These are phyloP conservation scores for Hypoxylon fragiforme DNA, from an alignment of 495 filamentous ascomycete species.

Conservation along the genomic window DNA sequence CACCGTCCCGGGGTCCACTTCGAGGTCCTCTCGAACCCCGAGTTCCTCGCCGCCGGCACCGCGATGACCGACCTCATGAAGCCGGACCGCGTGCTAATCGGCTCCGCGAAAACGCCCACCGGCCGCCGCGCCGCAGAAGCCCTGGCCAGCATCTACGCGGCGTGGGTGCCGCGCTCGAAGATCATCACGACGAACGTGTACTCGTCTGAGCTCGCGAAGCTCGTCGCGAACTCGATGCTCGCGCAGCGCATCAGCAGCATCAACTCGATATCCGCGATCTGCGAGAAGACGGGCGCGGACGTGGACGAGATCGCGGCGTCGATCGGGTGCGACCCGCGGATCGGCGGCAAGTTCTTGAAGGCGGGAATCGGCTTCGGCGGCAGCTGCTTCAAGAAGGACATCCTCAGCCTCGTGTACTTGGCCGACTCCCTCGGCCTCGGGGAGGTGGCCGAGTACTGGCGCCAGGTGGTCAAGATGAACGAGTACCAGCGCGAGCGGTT, in stretches of 20 bases:
- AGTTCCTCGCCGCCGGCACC: conserved; percentile 80
- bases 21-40: conserved; percentile 81
- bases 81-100: conserved; percentile 81
- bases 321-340: conserved; percentile 71
- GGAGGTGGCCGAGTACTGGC: conserved; percentile 80
- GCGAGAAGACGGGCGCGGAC: conserved; percentile 76
- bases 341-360: conserved; percentile 75
- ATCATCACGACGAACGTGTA: conserved; percentile 77
- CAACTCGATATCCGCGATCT: conserved; percentile 79
- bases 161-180: conserved; percentile 67
- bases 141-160: conserved; percentile 66
- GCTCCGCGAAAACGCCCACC: conserved; percentile 59
- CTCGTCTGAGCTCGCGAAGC: conserved; percentile 79
- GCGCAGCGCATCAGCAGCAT: conserved; percentile 84
- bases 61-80: conserved; percentile 69
- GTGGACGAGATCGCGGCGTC: conserved; percentile 71
- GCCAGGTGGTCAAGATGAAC: conserved; percentile 72
- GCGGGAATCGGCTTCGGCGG: conserved; percentile 80
- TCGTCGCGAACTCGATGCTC: conserved; percentile 80
- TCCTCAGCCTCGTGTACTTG: conserved; percentile 74
- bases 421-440: conserved; percentile 69
- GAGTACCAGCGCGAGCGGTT: conserved; percentile 75
- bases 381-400: conserved; percentile 82
- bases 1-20: conserved; percentile 64
- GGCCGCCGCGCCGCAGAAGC: conserved; percentile 64